Base-by-base conservation (phyloP, 208 protist genomes). In the Borovskyia barvae region DNA sequence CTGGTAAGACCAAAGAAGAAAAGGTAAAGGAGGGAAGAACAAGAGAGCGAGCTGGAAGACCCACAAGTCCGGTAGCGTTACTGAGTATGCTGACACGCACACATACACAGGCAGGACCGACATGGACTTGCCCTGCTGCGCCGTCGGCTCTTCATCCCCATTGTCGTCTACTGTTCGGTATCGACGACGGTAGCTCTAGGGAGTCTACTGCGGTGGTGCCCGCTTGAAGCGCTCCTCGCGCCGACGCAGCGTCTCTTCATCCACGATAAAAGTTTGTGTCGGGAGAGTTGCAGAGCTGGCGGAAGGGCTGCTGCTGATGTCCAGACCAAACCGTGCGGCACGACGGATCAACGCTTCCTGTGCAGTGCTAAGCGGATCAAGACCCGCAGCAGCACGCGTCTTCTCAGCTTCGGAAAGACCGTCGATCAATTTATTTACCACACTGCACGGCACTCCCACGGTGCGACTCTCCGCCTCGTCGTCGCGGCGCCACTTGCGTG, bases 251-350 rank as follows among this genome's bases (percentile, higher is more conserved):
- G 74, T 83, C 45, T 75, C 82, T 39, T 73, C 76, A 40, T 88
- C 80, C 39, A 90, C 74, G 15, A 67, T 52, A 17, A 84, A 70
- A 11, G 58, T 50, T 40, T 62, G 66, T 17, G 58, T 41, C 46
- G 66, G 69, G 45, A 52, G 25, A 12, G 48, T 70, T 5, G 55
- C 43, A 26, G 62, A 66, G 33, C 49, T 53, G 29, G 66, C 53
- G 15, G 42, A 50, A 39, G 39, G 48, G 58, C 17, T 63, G 64
- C 20, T 61, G 56, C 17, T 50, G 51, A 65, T 59, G 49, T 53
- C 35, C 39, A 67, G 40, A 11, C 87, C 87, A 59, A 94, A 94
- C 47, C 87, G 87, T 0, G 75, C 82, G 14, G 87, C 87, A 19
- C 87, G 83, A 25, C 68, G 63, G 22, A 63, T 65, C 7, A 94